phyloP scores from a whole-genome alignment of 2,329 filamentous ascomycete species.

The Ascosphaera apis region DNA sequence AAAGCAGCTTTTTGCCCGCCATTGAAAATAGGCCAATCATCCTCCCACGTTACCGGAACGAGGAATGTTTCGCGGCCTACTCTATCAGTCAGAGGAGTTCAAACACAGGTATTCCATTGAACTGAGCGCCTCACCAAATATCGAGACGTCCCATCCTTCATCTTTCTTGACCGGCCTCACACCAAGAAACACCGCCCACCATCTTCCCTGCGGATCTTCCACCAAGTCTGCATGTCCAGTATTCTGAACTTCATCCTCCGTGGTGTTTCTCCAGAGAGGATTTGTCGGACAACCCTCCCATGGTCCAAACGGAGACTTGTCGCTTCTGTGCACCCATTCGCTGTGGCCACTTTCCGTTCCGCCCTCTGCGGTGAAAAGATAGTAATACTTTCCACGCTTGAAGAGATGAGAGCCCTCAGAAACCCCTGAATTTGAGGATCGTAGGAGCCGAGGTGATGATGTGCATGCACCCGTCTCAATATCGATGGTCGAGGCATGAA shows the following conservation, averaged over 20 bases:
- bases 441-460: constrained; percentile 15
- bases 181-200: constrained; percentile 27
- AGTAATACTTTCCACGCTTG: constrained; percentile 28
- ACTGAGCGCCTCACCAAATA: constrained; percentile 15
- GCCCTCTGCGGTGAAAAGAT: constrained; percentile 30
- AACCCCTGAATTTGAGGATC: constrained; percentile 21
- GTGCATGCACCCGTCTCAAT: constrained; percentile 13
- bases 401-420: constrained; percentile 34
- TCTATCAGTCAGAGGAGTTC: not conserved
- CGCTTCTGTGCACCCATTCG: constrained; percentile 33
- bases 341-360: constrained; percentile 37
- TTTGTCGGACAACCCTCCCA: constrained; percentile 38
- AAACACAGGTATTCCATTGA: not conserved
- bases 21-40: constrained; percentile 31
- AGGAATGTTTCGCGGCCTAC: constrained; percentile 28
- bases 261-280: constrained; percentile 30
- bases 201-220: constrained; percentile 21
- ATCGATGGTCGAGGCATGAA: constrained; percentile 16
- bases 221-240: constrained; percentile 29
- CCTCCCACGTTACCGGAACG: constrained; percentile 25
- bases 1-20: constrained; percentile 22
- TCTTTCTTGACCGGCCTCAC: constrained; percentile 17
- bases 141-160: constrained; percentile 16
- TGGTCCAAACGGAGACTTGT: constrained; percentile 31
- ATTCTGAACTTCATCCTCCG: constrained; percentile 26